Evolutionary conservation across 139 green algal genomes (phyloP), one percentile per base, ranked within the genome.

Genomic region (Dunaliella sp.): DNA sequence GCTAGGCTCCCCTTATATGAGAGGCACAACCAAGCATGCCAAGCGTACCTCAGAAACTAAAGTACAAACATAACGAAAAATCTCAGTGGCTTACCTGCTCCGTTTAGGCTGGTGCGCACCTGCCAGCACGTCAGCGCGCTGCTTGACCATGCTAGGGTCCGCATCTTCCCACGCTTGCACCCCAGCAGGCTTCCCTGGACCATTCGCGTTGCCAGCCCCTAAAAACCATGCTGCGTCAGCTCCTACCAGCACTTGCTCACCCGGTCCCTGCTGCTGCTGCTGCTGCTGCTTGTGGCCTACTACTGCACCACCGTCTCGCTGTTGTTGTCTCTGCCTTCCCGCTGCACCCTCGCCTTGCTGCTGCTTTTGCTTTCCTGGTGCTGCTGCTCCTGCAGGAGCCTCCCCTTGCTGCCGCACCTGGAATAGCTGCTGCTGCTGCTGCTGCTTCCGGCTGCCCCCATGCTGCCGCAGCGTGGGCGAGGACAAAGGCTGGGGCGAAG

Each of bases 351-450:
- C n/a, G n/a, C n/a, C n/a, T n/a, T n/a, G n/a, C n/a, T n/a, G n/a
- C n/a, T n/a, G n/a, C n/a, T n/a, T n/a, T n/a, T n/a, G n/a, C n/a
- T n/a, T n/a, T n/a, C n/a, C n/a, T n/a, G n/a, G n/a, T n/a, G n/a
- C n/a, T n/a, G n/a, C n/a, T n/a, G n/a, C n/a, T n/a, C n/a, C n/a
- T n/a, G n/a, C n/a, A n/a, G n/a, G n/a, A n/a, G n/a, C n/a, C n/a
- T n/a, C n/a, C n/a, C n/a, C n/a, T n/a, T n/a, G n/a, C n/a, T n/a
- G n/a, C n/a, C n/a, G n/a, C n/a, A n/a, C n/a, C n/a, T n/a, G n/a
- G n/a, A n/a, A n/a, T n/a, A n/a, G n/a, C n/a, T n/a, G n/a, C 30
- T 83, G 31, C 38, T 48, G 81, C 85, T 85, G 57, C 38, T 57
- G 79, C 73, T 74, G 79, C 65, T 77, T 83, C 25, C n/a, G 0